These are phyloP conservation scores for Fusarium metavorans DNA, from an alignment of 2,329 filamentous ascomycete genomes.

Conservation along the genomic window DNA sequence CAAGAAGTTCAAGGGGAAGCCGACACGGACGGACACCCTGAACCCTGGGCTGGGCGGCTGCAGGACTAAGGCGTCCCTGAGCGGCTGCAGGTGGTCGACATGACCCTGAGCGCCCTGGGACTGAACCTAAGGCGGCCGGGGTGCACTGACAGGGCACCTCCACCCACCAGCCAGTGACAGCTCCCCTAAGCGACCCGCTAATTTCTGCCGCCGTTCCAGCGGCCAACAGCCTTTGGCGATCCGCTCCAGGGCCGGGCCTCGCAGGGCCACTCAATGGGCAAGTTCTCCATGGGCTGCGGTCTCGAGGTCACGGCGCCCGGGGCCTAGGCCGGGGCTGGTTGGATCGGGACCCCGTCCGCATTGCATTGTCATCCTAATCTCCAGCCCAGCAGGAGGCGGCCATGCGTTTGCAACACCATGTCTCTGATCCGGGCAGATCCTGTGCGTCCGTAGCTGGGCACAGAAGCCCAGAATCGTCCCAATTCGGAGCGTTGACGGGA, in stretches of 20 bases:
- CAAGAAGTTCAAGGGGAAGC: constrained; percentile 41
- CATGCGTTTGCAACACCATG: constrained; percentile 24
- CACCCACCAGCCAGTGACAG: constrained; percentile 20
- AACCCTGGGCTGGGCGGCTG: constrained; percentile 17
- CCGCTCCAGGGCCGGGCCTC: constrained; percentile 28
- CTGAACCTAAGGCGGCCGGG: constrained; percentile 14
- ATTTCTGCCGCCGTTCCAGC: constrained; percentile 32
- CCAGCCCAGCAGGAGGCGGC: constrained; percentile 4
- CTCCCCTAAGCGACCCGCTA: constrained; percentile 21
- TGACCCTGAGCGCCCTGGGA: not conserved
- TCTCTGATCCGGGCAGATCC: constrained; percentile 8
- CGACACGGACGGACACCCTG: constrained; percentile 22
- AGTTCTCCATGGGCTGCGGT: not conserved
- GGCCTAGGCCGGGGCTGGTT: constrained; percentile 28
- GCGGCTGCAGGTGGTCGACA: constrained; percentile 2
- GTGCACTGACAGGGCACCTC: constrained; percentile 23
- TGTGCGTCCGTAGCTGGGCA: not conserved
- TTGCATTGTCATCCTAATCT: constrained; percentile 26
- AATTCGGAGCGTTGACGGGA: constrained; percentile 5
- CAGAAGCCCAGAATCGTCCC: not conserved
- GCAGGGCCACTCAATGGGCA: constrained; percentile 18
- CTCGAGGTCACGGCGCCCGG: constrained; percentile 24
- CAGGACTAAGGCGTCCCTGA: constrained; percentile 1
- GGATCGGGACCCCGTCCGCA: constrained; percentile 18
- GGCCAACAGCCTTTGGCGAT: constrained; percentile 30